Evolutionary conservation across 495 filamentous ascomycete species (phyloP), one percentile per base, ranked within the genome.

Genomic region (Saxophila tyrrhenica): DNA sequence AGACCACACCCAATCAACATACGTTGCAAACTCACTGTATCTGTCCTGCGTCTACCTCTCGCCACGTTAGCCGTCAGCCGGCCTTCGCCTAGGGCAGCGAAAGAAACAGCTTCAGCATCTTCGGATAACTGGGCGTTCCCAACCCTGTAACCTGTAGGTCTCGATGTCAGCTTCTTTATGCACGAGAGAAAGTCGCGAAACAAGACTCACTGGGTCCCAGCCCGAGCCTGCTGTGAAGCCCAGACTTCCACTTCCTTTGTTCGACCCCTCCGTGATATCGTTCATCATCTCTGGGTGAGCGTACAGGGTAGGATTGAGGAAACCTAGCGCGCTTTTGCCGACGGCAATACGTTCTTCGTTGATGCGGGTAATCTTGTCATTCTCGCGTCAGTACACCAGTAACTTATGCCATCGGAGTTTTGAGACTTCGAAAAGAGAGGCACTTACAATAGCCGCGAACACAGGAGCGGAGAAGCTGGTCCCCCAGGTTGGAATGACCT

Each of bases 141-240:
- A 54, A 25, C 9, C 57, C 53, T 0, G 53, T 52, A n/a, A 60
- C n/a, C n/a, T n/a, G n/a, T n/a, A n/a, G n/a, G n/a, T n/a, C n/a
- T n/a, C n/a, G n/a, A n/a, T n/a, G n/a, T n/a, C n/a, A n/a, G n/a
- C n/a, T n/a, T n/a, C n/a, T n/a, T n/a, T n/a, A n/a, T n/a, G n/a
- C n/a, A n/a, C n/a, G n/a, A n/a, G n/a, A n/a, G n/a, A n/a, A n/a
- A n/a, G n/a, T n/a, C n/a, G n/a, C n/a, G n/a, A n/a, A n/a, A n/a
- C n/a, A n/a, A n/a, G n/a, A n/a, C n/a, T n/a, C n/a, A n/a, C 53
- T 11, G 58, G 58, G 38, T 61, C 58, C 58, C 58, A 61, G 13
- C 58, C 58, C 15, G 15, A 21, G 17, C n/a, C 48, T 1, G 55
- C 55, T 7, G 38, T 1, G 43, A 60, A 60, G 3, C 58, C 58